Base-by-base conservation (phyloP, 352 stramenopile species). In the Pythium plurisporium region DNA sequence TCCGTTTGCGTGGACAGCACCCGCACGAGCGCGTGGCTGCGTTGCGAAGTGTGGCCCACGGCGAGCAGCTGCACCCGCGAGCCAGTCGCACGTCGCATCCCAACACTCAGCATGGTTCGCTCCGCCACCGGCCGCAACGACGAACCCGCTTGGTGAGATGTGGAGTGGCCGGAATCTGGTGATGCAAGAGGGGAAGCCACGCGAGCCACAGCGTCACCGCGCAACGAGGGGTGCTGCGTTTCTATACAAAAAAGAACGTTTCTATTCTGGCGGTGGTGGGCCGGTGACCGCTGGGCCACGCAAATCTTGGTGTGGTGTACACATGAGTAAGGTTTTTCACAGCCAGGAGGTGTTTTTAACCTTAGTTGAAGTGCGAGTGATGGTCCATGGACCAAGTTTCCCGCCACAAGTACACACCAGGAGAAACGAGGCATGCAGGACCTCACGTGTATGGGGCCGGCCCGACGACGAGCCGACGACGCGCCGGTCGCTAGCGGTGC, bases 1-100 rank as follows among this genome's bases (percentile, higher is more conserved):
- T 70, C 76, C 12, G 80, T 73, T 22, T 68, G 78, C 54, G 78
- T 89, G 41, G 78, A 91, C 40, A 86, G 62, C 51, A 87, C 67
- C 49, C 81, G 78, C 47, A 80, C 67, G 48, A 80, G 58, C 37
- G 44, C 23, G 34, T 20, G 47, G 48, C 22, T 64, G 47, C 48
- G 42, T 23, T 29, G 41, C 49, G 51, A 57, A 52, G 20, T 62
- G 25, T 20, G 11, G 22, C 50, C 48, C 19, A 27, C 36, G 34
- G 34, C 34, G 22, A 5, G n/a, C 25, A 49, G 25, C 36, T 33
- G 23, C 30, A n/a, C 46, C n/a, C n/a, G n/a, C n/a, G n/a, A n/a
- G n/a, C n/a, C n/a, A n/a, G n/a, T n/a, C n/a, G n/a, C n/a, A 23
- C 53, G 56, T 19, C 53, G 54, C 61, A 60, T 59, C 34, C 43